Conservation (phyloP, 345 rosid genomes). For the Nasturtium officinale region DNA sequence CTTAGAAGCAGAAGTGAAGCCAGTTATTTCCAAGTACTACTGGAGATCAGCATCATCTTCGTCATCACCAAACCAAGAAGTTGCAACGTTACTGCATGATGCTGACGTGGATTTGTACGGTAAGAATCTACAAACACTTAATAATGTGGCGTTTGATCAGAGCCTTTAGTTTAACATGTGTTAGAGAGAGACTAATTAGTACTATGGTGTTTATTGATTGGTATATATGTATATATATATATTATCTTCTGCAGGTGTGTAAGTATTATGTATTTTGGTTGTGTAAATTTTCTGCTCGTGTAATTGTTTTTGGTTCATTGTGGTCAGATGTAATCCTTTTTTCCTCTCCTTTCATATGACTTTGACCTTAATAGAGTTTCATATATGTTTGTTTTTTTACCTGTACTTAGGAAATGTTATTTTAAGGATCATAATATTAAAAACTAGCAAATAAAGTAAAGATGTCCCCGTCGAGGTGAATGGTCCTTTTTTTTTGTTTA, state of each 20-base stretch:
- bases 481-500: slow-evolving; percentile 3
- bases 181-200: slow-evolving; percentile 1
- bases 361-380: slow-evolving; percentile 9
- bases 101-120: slow-evolving; percentile 32
- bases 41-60: slow-evolving; percentile 38
- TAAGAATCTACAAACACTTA: slow-evolving; percentile 35
- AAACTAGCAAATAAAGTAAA: not conserved
- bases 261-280: slow-evolving; percentile 27
- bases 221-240: slow-evolving; percentile 15
- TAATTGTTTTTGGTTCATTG: not conserved
- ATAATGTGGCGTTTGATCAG: slow-evolving; percentile 36
- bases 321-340: slow-evolving; percentile 5
- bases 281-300: slow-evolving; percentile 26
- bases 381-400: not conserved
- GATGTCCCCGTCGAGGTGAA: slow-evolving; percentile 10
- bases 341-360: not conserved
- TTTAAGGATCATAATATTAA: not conserved
- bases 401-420: not conserved
- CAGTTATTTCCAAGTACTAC: slow-evolving; percentile 37
- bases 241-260: slow-evolving; percentile 25
- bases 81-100: slow-evolving; percentile 26
- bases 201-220: not conserved
- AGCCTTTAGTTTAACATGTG: slow-evolving; percentile 34
- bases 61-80: slow-evolving; percentile 38
- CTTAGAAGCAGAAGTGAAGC: slow-evolving; percentile 44